Conservation (phyloP, 306 rosid genomes). For the Vigna hirtella region DNA sequence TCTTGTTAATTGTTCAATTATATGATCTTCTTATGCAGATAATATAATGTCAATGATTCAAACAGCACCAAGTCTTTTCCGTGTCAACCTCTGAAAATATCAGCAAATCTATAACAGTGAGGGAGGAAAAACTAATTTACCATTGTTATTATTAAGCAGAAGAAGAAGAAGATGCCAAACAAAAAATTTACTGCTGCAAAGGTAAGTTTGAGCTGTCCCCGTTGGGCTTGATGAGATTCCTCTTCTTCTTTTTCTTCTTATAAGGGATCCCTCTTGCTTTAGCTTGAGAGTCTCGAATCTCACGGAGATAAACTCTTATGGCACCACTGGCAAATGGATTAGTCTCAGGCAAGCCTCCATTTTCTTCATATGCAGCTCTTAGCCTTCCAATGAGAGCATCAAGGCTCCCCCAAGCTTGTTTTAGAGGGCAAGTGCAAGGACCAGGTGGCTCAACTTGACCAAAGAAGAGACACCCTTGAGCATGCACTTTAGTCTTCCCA, state of each 20-base stretch:
- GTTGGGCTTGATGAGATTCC: slow-evolving; percentile 39
- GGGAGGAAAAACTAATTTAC: slow-evolving; percentile 33
- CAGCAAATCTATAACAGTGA: slow-evolving; percentile 28
- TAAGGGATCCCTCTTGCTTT: slow-evolving; percentile 85
- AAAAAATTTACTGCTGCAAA: slow-evolving; percentile 40
- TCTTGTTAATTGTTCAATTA: slow-evolving; percentile 27
- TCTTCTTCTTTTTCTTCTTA: slow-evolving; percentile 75
- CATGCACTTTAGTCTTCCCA: slow-evolving; percentile 85
- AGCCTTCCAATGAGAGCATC: slow-evolving; percentile 87
- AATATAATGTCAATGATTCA: slow-evolving; percentile 16
- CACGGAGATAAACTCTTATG: slow-evolving; percentile 71
- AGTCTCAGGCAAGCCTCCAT: slow-evolving; percentile 80
- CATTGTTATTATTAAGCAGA: slow-evolving; percentile 1
- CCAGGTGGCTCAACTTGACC: slow-evolving; percentile 77
- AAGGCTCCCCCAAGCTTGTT: slow-evolving; percentile 84
- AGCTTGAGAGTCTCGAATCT: slow-evolving; percentile 74
- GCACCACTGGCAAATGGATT: slow-evolving; percentile 77
- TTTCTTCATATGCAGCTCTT: slow-evolving; percentile 87
- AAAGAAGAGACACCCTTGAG: slow-evolving; percentile 62
- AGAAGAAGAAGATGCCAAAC: slow-evolving; percentile 29
- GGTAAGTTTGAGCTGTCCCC: slow-evolving; percentile 49
- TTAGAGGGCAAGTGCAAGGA: slow-evolving; percentile 81
- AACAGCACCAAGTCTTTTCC: slow-evolving; percentile 20
- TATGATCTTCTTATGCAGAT: slow-evolving; percentile 18
- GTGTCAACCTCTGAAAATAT: slow-evolving; percentile 37